phyloP scores from a whole-genome alignment of 148 eudicot genomes.

The Euryodendron excelsum region DNA sequence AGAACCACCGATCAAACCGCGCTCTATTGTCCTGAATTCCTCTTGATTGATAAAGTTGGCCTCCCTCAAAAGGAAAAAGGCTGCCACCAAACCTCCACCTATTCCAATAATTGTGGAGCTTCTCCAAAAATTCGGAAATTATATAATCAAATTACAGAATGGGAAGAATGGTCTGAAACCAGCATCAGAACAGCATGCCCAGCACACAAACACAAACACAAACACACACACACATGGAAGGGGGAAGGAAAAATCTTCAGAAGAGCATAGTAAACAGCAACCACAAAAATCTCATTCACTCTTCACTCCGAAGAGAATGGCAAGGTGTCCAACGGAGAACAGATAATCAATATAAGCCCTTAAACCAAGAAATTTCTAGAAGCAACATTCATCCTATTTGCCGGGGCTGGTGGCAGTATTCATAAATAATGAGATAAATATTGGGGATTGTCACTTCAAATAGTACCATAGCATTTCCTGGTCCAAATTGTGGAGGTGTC shows the following conservation, averaged over 20 bases:
- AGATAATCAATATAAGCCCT: not conserved
- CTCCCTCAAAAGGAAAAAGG: not conserved
- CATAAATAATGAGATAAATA: not conserved
- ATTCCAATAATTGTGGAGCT: not conserved
- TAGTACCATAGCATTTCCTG: slow-evolving; percentile 44
- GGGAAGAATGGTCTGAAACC: not conserved
- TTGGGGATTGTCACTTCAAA: not conserved
- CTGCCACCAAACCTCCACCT: not conserved
- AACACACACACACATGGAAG: not conserved
- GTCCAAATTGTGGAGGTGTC: slow-evolving; percentile 43
- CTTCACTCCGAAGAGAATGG: too few species aligned
- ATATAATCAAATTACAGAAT: not conserved
- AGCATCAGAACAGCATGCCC: not conserved
- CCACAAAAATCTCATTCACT: too few species aligned
- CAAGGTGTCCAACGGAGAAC: too few species aligned
- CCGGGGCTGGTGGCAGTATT: not conserved
- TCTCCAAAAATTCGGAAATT: not conserved
- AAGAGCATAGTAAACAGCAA: too few species aligned
- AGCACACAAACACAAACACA: not conserved
- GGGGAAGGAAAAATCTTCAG: not conserved
- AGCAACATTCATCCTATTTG: not conserved
- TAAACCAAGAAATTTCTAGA: not conserved
- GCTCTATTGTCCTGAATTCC: not conserved
- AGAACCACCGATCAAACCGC: not conserved
- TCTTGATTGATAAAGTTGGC: not conserved